Conservation (phyloP, 441 rosid genomes). For the Populus hybrid region DNA sequence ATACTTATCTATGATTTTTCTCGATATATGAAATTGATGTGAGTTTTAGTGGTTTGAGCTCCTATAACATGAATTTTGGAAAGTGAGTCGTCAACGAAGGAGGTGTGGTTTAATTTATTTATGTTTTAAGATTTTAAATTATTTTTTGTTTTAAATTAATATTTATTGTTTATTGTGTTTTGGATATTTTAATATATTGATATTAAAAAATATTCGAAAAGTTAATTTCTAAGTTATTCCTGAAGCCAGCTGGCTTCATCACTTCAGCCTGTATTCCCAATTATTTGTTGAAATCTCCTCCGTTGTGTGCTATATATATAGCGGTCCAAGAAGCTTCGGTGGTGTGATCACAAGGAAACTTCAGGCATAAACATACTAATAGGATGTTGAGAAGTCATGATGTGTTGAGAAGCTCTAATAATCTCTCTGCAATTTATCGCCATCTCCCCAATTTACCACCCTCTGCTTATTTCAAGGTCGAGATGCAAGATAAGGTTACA, state of each 20-base stretch:
- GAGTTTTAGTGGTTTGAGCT: not conserved
- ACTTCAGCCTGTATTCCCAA: not conserved
- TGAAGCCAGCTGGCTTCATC: not conserved
- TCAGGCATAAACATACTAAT: not conserved
- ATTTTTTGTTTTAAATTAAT: no score
- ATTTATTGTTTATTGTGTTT: no score
- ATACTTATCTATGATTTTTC: conserved; percentile 12
- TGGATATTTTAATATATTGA: no score
- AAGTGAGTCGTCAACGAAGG: not conserved
- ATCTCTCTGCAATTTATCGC: no score
- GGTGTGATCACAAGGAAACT: no score
- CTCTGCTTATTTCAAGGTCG: not conserved
- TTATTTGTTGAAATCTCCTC: not conserved
- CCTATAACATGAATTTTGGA: not conserved
- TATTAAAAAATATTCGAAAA: no score
- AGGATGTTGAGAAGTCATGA: no score
- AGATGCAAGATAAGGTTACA: not conserved
- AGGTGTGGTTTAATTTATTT: no score
- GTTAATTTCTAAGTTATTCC: no score
- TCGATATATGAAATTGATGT: not conserved
- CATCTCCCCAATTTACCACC: not conserved
- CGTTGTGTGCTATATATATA: not conserved
- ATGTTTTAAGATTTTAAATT: no score
- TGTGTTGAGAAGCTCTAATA: no score
- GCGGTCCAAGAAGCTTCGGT: no score